Evolutionary conservation across 164 flowering plant genomes (phyloP).

Genomic region (Stephania cephalantha): DNA sequence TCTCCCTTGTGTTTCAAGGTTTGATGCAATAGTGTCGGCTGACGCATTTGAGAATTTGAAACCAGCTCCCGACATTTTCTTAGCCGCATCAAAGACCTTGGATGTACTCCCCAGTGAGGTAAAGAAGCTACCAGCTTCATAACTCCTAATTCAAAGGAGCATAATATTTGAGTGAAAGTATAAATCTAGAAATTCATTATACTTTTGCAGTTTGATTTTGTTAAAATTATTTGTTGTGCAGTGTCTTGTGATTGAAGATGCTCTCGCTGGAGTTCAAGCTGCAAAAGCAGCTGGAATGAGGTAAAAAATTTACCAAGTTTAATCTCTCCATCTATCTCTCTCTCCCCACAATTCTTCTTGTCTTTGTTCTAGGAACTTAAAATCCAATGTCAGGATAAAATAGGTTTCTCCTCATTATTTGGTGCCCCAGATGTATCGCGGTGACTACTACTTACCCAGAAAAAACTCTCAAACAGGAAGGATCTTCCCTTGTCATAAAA

Average conservation of each 20-base stretch:
- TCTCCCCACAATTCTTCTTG: not conserved
- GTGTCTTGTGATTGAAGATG: constrained; percentile 99
- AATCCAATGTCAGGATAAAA: not conserved
- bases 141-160: not conserved
- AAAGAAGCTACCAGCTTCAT: constrained; percentile 8
- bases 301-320: constrained; percentile 25
- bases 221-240: constrained; percentile 21
- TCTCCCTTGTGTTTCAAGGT: constrained; percentile 42
- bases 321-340: not conserved
- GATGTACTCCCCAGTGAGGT: constrained; percentile 77
- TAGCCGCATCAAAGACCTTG: constrained; percentile 80
- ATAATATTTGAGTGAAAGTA: not conserved
- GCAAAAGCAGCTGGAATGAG: constrained; percentile 95
- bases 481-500: constrained; percentile 72
- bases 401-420: not conserved
- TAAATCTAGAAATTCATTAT: not conserved
- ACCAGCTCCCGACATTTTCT: constrained; percentile 95
- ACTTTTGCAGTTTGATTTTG: not conserved
- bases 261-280: constrained; percentile 96
- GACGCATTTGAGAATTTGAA: constrained; percentile 96
- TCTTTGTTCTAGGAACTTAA: not conserved
- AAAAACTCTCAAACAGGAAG: constrained; percentile 54
- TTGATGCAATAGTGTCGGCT: constrained; percentile 94
- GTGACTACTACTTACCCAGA: constrained; percentile 77
- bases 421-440: constrained; percentile 79